These are phyloP conservation scores for Hirschfeldia incana DNA, from an alignment of 345 rosid species.

Conservation along the genomic window DNA sequence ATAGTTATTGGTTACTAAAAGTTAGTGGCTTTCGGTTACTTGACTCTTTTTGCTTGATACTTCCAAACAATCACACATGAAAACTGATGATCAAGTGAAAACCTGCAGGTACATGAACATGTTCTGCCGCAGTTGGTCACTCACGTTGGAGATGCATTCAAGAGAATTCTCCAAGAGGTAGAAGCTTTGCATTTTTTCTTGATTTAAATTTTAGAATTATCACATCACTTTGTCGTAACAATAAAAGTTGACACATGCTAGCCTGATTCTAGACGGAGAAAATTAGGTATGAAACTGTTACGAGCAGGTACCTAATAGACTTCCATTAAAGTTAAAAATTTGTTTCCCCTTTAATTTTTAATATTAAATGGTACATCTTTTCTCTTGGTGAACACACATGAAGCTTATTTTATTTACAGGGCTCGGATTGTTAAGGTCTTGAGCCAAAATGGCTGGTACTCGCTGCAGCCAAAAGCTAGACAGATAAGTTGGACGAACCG, in stretches of 20 bases:
- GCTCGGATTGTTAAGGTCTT: no score
- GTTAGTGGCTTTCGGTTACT: neutral
- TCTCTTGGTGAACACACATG: no score
- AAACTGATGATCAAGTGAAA: conserved; percentile 47
- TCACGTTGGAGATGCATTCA: conserved; percentile 73
- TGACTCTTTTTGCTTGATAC: conserved; percentile 21
- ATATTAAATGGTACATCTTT: no score
- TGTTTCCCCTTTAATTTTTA: no score
- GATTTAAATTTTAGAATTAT: neutral
- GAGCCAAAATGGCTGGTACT: no score
- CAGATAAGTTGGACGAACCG: no score
- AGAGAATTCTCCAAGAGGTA: conserved; percentile 82
- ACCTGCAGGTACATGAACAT: conserved; percentile 45
- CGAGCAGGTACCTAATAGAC: no score
- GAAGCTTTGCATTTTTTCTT: conserved; percentile 3
- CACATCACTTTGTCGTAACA: neutral
- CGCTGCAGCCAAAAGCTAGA: no score
- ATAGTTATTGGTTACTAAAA: conserved; percentile 1
- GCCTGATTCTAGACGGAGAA: conserved; percentile 62
- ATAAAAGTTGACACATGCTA: conserved; percentile 4
- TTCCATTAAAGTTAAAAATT: no score
- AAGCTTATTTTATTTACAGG: no score
- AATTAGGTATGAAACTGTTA: conserved; percentile 27
- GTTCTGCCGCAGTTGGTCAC: conserved; percentile 58
- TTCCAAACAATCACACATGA: conserved; percentile 49